A percentile compares a stretch with the other conserved stretches of the same genome.
Evolutionary conservation across 345 rosid species (phyloP).

Genomic region (Trapa bicornis): DNA sequence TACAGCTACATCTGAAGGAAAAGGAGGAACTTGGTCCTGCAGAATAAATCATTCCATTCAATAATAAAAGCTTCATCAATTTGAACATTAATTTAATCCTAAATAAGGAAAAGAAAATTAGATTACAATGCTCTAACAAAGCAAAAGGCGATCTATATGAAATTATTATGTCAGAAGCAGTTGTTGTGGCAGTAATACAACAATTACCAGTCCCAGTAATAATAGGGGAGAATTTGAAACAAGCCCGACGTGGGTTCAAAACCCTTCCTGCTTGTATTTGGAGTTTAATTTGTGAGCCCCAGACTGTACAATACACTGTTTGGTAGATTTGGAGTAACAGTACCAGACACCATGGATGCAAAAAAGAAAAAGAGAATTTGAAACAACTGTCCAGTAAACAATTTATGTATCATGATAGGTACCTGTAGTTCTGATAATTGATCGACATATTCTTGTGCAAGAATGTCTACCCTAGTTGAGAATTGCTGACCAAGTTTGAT

Average conservation of each 20-base stretch:
- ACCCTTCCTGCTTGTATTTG: too few species aligned
- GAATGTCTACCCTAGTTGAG: slow-evolving; percentile 96
- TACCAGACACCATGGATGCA: too few species aligned
- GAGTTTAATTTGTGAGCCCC: too few species aligned
- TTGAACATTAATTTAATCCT: neutral
- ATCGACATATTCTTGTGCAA: slow-evolving; percentile 97
- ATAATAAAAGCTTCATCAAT: neutral
- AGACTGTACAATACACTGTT: too few species aligned
- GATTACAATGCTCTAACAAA: neutral
- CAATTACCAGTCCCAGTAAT: neutral
- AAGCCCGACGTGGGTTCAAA: neutral
- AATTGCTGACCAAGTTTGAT: slow-evolving; percentile 97
- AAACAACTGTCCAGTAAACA: neutral
- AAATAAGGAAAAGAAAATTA: neutral
- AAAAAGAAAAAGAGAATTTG: neutral
- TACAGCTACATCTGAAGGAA: slow-evolving; percentile 79
- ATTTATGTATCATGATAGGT: slow-evolving; percentile 4
- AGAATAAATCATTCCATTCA: slow-evolving; percentile 10
- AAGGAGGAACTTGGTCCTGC: slow-evolving; percentile 99
- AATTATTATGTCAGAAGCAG: neutral
- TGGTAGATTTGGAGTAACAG: too few species aligned
- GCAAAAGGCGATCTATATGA: neutral
- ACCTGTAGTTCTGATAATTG: slow-evolving; percentile 97
- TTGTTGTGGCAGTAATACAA: slow-evolving; percentile 1
- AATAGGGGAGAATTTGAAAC: neutral